phyloP scores from a whole-genome alignment of 306 rosid species.

The Luffa acutangula region DNA sequence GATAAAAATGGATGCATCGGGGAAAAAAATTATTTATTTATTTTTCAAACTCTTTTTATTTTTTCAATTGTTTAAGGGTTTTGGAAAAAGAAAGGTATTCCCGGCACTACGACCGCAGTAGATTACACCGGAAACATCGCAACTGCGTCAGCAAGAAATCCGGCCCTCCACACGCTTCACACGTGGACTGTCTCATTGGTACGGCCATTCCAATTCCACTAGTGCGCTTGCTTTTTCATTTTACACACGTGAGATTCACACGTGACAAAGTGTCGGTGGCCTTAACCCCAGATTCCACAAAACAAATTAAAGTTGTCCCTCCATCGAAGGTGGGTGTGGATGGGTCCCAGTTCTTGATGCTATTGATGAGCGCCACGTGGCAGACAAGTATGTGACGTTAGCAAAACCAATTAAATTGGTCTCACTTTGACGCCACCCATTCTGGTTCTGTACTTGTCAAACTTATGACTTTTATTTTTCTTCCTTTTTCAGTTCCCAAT shows the following conservation, averaged over 20 bases:
- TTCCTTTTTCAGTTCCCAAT: neutral
- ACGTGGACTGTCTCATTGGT: constrained; percentile 1
- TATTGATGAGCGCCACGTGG: neutral
- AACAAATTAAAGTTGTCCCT: neutral
- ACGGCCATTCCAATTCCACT: neutral
- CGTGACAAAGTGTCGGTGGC: constrained; percentile 8
- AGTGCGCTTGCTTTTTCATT: neutral
- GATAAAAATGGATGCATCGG: neutral
- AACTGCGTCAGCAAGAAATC: constrained; percentile 4
- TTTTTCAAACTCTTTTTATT: neutral
- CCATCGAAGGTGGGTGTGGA: neutral
- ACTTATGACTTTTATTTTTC: neutral
- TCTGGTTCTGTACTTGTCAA: neutral
- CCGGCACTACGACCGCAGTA: neutral
- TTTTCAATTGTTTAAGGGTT: neutral
- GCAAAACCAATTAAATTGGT: neutral
- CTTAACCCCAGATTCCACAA: neutral
- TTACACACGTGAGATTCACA: neutral
- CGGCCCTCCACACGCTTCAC: constrained; percentile 1
- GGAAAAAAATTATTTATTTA: too few species aligned
- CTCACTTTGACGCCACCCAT: neutral
- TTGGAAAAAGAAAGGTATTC: neutral
- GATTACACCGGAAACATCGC: neutral
- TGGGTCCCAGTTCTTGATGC: neutral
- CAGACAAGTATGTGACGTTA: neutral